Evolutionary conservation across 306 rosid species (phyloP).

Genomic region (Prunus fruticosa): DNA sequence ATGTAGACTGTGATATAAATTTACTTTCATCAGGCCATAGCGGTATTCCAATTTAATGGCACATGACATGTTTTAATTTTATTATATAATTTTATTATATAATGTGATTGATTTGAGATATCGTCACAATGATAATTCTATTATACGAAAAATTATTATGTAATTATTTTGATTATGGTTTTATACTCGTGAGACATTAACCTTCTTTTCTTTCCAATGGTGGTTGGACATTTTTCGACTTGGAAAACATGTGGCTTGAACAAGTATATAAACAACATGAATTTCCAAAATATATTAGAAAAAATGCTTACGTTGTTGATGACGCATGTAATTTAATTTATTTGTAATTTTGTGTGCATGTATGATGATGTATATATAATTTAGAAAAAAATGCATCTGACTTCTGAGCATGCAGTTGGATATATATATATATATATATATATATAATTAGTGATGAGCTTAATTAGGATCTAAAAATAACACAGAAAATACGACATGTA

Average conservation of each 20-base stretch:
- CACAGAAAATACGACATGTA: not conserved
- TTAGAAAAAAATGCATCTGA: not conserved
- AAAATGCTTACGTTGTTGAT: not conserved
- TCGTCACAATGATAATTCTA: fast-evolving
- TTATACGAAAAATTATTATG: too few relatives aligned
- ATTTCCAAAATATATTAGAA: not conserved
- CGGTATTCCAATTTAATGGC: too few relatives aligned
- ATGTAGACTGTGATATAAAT: too few relatives aligned
- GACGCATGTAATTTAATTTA: not conserved
- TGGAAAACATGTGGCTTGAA: not conserved
- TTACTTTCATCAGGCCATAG: too few relatives aligned
- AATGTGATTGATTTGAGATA: too few relatives aligned
- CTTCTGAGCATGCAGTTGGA: not conserved
- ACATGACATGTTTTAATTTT: too few relatives aligned
- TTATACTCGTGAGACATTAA: too few relatives aligned
- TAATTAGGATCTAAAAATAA: not conserved
- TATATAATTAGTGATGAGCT: not conserved
- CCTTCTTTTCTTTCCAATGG: too few relatives aligned
- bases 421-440: not conserved
- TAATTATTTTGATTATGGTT: too few relatives aligned
- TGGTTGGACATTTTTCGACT: not conserved
- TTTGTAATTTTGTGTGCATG: not conserved
- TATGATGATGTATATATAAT: too few relatives aligned
- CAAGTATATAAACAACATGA: not conserved
- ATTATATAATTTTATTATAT: too few relatives aligned